phyloP scores from a whole-genome alignment of 75 land plant genomes.

The Cryptomeria japonica region DNA sequence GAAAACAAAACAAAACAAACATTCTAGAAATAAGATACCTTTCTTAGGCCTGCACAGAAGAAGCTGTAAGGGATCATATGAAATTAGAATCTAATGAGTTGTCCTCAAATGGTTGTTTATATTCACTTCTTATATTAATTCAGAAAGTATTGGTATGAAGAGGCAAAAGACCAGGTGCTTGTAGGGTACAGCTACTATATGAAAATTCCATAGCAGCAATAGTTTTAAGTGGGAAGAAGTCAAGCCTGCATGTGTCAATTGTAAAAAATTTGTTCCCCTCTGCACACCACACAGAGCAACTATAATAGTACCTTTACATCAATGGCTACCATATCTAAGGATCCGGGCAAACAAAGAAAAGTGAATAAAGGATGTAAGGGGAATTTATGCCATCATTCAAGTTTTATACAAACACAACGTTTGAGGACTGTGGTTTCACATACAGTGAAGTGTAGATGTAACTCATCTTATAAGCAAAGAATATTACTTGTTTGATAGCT shows the following conservation, averaged over 20 bases:
- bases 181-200: background rate
- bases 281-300: too few species aligned
- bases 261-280: background rate
- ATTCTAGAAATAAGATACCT: background rate
- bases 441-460: background rate
- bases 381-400: background rate
- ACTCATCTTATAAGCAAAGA: background rate
- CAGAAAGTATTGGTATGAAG: too few species aligned
- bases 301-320: background rate
- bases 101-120: background rate
- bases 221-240: background rate
- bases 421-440: background rate
- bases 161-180: too few species aligned
- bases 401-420: background rate
- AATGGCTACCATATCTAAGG: background rate
- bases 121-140: too few species aligned
- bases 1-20: background rate
- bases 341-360: background rate
- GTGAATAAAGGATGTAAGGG: background rate
- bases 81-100: background rate
- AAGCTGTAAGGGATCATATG: background rate
- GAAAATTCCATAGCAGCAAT: background rate
- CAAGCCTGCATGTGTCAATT: background rate
- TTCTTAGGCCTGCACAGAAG: background rate
- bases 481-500: conserved; percentile 70